These are phyloP conservation scores for Annulohypoxylon nitens DNA, from an alignment of 495 filamentous ascomycete species.

Conservation along the genomic window DNA sequence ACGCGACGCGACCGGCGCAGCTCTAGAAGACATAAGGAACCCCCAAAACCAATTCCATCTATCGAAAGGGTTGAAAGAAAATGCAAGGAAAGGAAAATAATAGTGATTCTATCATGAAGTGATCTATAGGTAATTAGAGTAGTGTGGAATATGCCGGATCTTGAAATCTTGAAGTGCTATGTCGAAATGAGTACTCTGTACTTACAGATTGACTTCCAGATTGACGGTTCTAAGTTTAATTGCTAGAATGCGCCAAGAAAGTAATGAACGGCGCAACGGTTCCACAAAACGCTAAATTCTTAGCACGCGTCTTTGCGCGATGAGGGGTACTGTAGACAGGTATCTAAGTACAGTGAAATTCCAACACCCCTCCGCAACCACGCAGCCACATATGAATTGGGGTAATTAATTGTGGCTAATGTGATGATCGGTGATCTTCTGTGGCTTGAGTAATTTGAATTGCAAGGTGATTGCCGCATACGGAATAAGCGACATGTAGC, in stretches of 20 bases:
- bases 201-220: background rate
- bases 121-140: constrained; percentile 2
- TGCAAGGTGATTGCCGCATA: constrained; percentile 10
- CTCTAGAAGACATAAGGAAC: constrained; percentile 52
- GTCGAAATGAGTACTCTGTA: background rate
- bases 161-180: background rate
- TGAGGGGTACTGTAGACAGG: constrained; percentile 37
- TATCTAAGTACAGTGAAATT: background rate
- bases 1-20: constrained; percentile 57
- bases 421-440: constrained; percentile 21
- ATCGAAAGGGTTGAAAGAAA: constrained; percentile 19
- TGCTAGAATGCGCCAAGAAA: constrained; percentile 15
- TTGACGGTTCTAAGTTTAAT: background rate
- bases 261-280: constrained; percentile 18
- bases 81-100: constrained; percentile 42
- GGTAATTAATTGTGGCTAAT: constrained; percentile 4
- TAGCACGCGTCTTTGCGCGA: constrained; percentile 36
- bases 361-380: constrained; percentile 8
- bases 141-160: background rate
- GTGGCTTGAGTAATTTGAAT: constrained; percentile 5
- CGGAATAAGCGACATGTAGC: constrained; percentile 13
- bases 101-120: constrained; percentile 19
- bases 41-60: constrained; percentile 40
- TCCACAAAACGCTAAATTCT: constrained; percentile 14
- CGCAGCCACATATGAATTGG: background rate